Percentiles rank a stretch among this genome's conserved stretches.
Evolutionary conservation across 306 rosid species (phyloP).

Genomic region (Ormosia semicastrata): DNA sequence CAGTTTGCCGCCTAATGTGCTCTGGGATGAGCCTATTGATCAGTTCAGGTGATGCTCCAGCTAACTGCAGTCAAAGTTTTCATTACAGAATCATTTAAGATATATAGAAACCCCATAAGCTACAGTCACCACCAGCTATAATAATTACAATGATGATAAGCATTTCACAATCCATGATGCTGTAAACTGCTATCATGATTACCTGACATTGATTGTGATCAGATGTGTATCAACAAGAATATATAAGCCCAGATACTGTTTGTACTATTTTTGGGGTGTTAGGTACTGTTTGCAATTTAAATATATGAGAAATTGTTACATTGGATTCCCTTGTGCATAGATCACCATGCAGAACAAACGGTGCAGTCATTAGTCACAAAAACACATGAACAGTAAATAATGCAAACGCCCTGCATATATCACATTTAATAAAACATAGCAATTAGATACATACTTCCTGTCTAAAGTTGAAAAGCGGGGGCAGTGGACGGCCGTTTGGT

Average conservation of each 20-base stretch:
- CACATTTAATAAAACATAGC: not conserved
- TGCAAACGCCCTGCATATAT: not conserved
- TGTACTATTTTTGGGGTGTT: not conserved
- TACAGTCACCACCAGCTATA: not conserved
- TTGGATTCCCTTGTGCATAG: not conserved
- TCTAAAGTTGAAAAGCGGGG: slow-evolving; percentile 74
- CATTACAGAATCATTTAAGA: not conserved
- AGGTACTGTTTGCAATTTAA: not conserved
- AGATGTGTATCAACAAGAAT: not conserved
- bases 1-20: slow-evolving; percentile 64
- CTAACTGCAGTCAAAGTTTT: slow-evolving; percentile 47
- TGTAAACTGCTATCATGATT: not conserved
- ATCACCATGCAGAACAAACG: slow-evolving; percentile 9
- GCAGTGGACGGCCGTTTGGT: slow-evolving; percentile 74
- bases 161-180: not conserved
- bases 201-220: not conserved
- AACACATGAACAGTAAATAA: not conserved
- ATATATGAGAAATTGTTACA: not conserved
- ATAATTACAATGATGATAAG: not conserved
- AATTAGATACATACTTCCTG: slow-evolving; percentile 61
- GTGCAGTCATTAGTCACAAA: not conserved
- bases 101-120: not conserved
- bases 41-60: slow-evolving; percentile 68
- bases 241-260: not conserved
- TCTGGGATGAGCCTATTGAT: slow-evolving; percentile 80